Percentiles rank a stretch among this genome's conserved stretches.
Evolutionary conservation across 768 basidiomycete genomes (phyloP).

Genomic region (Nevesoporus exiguus): DNA sequence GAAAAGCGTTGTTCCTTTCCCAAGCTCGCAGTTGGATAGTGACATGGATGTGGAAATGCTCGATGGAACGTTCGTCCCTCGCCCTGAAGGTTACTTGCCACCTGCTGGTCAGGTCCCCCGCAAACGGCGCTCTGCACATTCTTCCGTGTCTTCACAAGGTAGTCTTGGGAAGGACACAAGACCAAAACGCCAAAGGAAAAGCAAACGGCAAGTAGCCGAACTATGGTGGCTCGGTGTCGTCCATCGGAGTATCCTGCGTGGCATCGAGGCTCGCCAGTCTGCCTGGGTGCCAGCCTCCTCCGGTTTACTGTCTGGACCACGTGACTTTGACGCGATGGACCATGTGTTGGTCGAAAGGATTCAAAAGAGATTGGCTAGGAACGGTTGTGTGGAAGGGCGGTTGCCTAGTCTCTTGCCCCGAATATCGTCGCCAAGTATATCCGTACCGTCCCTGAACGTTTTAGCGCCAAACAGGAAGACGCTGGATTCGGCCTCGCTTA

Average conservation of each 20-base stretch:
- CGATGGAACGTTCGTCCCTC: constrained; percentile 22
- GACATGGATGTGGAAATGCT: constrained; percentile 26
- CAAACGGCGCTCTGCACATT: constrained; percentile 35
- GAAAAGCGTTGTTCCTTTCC: constrained; percentile 36
- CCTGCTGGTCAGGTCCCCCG: constrained; percentile 13
- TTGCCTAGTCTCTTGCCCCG: constrained; percentile 19
- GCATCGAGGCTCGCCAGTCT: constrained; percentile 18
- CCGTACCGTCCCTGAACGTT: constrained; percentile 20
- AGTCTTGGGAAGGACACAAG: constrained; percentile 13
- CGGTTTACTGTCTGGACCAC: not conserved
- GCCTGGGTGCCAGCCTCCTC: constrained; percentile 1
- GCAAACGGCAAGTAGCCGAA: constrained; percentile 31
- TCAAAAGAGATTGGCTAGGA: constrained; percentile 29
- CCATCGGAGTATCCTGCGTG: constrained; percentile 33
- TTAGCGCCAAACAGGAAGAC: constrained; percentile 10
- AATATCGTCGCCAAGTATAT: constrained; percentile 24
- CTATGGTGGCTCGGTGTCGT: constrained; percentile 36
- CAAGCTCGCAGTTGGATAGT: constrained; percentile 26
- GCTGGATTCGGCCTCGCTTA: not conserved
- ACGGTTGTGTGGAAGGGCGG: constrained; percentile 30
- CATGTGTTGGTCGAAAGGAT: constrained; percentile 32
- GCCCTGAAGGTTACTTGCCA: not conserved
- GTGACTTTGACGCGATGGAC: constrained; percentile 31
- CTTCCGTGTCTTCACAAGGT: constrained; percentile 23
- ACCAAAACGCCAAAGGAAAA: constrained; percentile 33